A percentile compares a stretch with the other conserved stretches of the same genome.
Evolutionary conservation across 1,284 basidiomycete genomes (phyloP).

Genomic region (Pseudozyma sp.): DNA sequence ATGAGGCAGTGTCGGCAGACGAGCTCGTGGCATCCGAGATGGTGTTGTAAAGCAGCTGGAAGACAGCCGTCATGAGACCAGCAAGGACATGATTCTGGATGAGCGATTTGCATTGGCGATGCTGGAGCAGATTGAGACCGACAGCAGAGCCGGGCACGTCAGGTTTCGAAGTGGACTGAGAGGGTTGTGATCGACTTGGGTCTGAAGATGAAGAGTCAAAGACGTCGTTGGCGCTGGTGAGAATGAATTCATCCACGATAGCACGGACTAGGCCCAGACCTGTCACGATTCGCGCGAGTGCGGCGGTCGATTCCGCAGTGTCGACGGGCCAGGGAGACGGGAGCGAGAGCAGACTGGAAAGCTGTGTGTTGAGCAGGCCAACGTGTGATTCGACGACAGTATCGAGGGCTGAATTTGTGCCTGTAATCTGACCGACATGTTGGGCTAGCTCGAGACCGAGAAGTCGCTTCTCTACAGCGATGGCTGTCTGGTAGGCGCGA

Average conservation of each 20-base stretch:
- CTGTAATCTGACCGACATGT: conserved; percentile 29
- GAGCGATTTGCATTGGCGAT: conserved; percentile 58
- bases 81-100: conserved; percentile 51
- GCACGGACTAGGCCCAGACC: conserved; percentile 51
- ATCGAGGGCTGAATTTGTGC: conserved; percentile 23
- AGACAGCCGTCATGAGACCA: conserved; percentile 42
- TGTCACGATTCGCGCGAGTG: conserved; percentile 26
- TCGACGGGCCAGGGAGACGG: conserved; percentile 41
- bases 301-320: conserved; percentile 26
- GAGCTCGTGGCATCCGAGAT: conserved; percentile 30
- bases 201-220: conserved; percentile 30
- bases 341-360: conserved; percentile 37
- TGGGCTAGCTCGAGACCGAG: conserved; percentile 53
- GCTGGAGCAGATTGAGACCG: conserved; percentile 53
- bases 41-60: conserved; percentile 49
- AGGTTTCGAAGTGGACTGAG: conserved; percentile 24
- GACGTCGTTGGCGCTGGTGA: conserved; percentile 45
- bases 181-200: conserved; percentile 15
- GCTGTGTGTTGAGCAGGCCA: conserved; percentile 38
- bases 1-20: conserved; percentile 9
- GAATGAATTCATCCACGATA: conserved; percentile 46
- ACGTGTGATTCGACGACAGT: conserved; percentile 33
- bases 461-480: conserved; percentile 50
- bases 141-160: conserved; percentile 40
- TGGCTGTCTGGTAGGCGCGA: conserved; percentile 51